These are phyloP conservation scores for Melanomma pulvis-pyrius DNA, from an alignment of 495 filamentous ascomycete species.

Conservation along the genomic window DNA sequence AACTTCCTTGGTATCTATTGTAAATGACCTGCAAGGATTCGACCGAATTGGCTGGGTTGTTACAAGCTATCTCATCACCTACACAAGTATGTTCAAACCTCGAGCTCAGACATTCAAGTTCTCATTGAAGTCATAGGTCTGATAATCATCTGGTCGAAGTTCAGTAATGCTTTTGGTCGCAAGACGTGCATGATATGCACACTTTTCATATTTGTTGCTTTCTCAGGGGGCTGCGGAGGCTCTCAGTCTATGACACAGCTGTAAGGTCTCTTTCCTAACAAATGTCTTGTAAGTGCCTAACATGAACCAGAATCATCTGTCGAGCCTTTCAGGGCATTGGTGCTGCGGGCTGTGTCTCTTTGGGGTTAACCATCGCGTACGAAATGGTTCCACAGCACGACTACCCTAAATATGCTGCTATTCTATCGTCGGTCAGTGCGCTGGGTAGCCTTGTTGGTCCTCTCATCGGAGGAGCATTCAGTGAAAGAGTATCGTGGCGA, in stretches of 20 bases:
- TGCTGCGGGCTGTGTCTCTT: conserved; percentile 38
- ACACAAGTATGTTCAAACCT: too few relatives aligned
- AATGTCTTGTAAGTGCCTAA: too few relatives aligned
- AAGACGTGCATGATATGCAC: conserved; percentile 41
- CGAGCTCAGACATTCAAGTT: too few relatives aligned
- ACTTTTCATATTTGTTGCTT: conserved; percentile 41
- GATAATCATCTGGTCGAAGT: conserved; percentile 19
- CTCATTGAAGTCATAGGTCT: too few relatives aligned
- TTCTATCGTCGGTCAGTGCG: conserved; percentile 41
- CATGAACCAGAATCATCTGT: too few relatives aligned
- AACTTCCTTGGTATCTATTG: conserved; percentile 63
- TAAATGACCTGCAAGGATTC: conserved; percentile 56
- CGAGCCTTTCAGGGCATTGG: conserved; percentile 26
- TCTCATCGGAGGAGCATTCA: conserved; percentile 49
- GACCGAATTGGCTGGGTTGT: conserved; percentile 60
- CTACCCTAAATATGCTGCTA: conserved; percentile 45
- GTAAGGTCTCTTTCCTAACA: too few relatives aligned
- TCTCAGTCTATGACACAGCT: conserved; percentile 41
- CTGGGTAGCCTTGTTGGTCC: conserved; percentile 51
- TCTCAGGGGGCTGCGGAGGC: conserved; percentile 18
- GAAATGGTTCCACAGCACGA: conserved; percentile 51
- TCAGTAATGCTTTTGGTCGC: conserved; percentile 43
- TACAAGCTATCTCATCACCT: conserved; percentile 59
- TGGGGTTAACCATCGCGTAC: conserved; percentile 57
- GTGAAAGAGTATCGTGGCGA: conserved; percentile 46